Base-by-base conservation (phyloP, 139 green algal species). In the Eudorina sp. region DNA sequence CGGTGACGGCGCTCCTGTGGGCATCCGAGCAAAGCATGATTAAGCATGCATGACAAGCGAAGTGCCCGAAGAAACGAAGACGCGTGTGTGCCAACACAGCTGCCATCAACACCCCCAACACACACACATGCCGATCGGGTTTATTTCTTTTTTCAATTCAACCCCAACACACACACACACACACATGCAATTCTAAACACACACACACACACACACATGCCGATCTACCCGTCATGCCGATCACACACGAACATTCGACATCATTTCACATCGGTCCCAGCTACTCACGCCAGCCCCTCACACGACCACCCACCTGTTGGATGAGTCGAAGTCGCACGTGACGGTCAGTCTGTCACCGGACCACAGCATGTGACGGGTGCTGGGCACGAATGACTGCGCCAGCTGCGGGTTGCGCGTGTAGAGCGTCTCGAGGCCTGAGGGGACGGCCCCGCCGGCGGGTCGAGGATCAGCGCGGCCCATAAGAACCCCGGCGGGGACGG, bases 241-340 rank as follows among this genome's bases (percentile, higher is more conserved):
- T n/a, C 62, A 38, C 62, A 31, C 62, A 72, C 64, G 72, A 18
- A 27, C n/a, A n/a, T n/a, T n/a, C n/a, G n/a, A n/a, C n/a, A n/a
- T n/a, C n/a, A n/a, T n/a, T n/a, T n/a, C n/a, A n/a, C n/a, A n/a
- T 38, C 9, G 34, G 14, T 68, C 13, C 55, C 55, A 13, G 14
- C 55, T 68, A 13, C 11, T 5, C 55, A 13, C 23, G 14, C 55
- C 55, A 5, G 14, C 55, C 55, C 55, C 55, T 68, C 55, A 27
- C 13, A 9, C 8, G 34, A 14, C 46, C 46, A n/a, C 74, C 5
- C 74, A 86, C 80, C 43, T 86, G 41, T 55, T 38, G 13, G 53
- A 90, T 13, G 94, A 96, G 89, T 98, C 89, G 79, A 97, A 99
- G 36, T 94, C 89, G 90, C 97, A 99, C 0, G 95, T 97, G 25